Conservation (phyloP, 306 rosid genomes). For the Alnus glutinosa region DNA sequence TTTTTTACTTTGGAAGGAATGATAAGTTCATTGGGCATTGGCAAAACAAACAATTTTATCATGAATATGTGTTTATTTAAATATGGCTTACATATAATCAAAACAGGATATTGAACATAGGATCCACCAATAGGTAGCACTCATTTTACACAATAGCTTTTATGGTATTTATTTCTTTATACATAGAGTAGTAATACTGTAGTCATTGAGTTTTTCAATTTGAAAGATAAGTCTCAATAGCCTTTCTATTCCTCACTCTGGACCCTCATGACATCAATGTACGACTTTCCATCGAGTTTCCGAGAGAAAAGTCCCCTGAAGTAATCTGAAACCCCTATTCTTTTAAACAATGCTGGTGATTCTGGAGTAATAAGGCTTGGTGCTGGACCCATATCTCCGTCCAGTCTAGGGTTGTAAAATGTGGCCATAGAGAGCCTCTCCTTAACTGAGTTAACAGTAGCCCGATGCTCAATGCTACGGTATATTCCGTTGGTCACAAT, state of each 20-base stretch:
- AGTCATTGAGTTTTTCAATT: too few relatives aligned
- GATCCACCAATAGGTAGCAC: too few relatives aligned
- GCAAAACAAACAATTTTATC: too few relatives aligned
- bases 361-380: constrained; percentile 29
- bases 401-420: constrained; percentile 29
- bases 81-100: too few relatives aligned
- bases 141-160: too few relatives aligned
- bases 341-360: constrained; percentile 32
- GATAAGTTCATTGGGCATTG: too few relatives aligned
- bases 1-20: too few relatives aligned
- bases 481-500: constrained; percentile 33
- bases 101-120: too few relatives aligned
- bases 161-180: too few relatives aligned
- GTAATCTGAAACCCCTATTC: constrained; percentile 29
- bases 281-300: constrained; percentile 6
- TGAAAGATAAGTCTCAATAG: too few relatives aligned
- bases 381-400: constrained; percentile 38
- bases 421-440: constrained; percentile 44
- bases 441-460: constrained; percentile 22
- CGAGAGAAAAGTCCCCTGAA: neutral
- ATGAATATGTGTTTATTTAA: too few relatives aligned
- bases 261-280: neutral
- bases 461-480: constrained; percentile 35
- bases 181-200: too few relatives aligned
- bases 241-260: neutral